Evolutionary conservation across 306 rosid species (phyloP), one percentile per base, ranked within the genome.

Genomic region (Mimosa pudica): DNA sequence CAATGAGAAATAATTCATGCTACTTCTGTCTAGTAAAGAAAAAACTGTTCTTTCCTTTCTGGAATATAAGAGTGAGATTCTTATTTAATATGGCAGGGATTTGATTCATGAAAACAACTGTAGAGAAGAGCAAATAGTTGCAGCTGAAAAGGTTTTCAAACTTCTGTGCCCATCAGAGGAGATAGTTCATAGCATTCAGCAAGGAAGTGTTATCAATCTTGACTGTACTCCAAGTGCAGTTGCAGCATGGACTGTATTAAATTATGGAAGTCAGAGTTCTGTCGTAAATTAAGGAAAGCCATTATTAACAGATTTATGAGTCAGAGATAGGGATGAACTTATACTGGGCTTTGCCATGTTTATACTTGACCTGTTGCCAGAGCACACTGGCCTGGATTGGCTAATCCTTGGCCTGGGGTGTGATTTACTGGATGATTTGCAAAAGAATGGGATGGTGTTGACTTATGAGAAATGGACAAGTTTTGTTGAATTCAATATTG

Each of bases 181-280:
- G 58, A 74, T 36, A 65, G 62, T 67, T 35, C 76, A 66, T 14
- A 78, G 54, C 81, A 62, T 74, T 51, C 63, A 45, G 51, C 78
- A 58, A 10, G 84, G 54, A 82, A 71, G 76, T 47, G 78, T 62
- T 68, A 62, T 44, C 54, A 57, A 62, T 85, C 60, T 85, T 45
- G 70, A 72, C 42, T 67, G 49, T 78, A 74, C 88, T 38, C 94
- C 98, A 13, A 95, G 97, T 82, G 76, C 71, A 80, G 46, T 90
- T 80, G 98, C 98, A 77, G 98, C 98, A 68, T 81, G 79, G 41
- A 79, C 89, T 77, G 80, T 95, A 79, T 82, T 92, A 80, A 78
- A 81, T 86, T 72, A 89, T 71, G 76, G 41, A 61, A 61, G 79
- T 98, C 98, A 77, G 98, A 97, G 68, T 82, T 82, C 90, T 76